Percentiles rank a stretch among this genome's conserved stretches.
phyloP scores from a whole-genome alignment of 2,329 filamentous ascomycete species.

The Ceratocystis lukuohia region DNA sequence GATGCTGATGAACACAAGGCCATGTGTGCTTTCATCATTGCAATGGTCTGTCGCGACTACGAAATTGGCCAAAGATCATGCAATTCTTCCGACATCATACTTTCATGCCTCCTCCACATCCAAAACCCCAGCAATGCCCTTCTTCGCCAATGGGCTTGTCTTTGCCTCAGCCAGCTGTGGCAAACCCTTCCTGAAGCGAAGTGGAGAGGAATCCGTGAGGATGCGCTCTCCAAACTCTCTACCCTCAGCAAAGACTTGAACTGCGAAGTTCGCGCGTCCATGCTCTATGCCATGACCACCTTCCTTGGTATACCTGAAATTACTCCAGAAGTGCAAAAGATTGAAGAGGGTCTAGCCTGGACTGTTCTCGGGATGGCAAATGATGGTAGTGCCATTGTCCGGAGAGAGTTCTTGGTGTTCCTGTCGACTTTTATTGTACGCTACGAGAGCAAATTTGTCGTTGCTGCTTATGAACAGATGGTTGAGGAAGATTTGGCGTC shows the following conservation, averaged over 20 bases:
- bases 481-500: conserved; percentile 66
- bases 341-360: conserved; percentile 82
- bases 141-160: conserved; percentile 84
- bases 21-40: conserved; percentile 96
- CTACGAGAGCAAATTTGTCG: conserved; percentile 84
- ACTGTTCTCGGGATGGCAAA: conserved; percentile 82
- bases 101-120: conserved; percentile 71
- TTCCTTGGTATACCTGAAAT: conserved; percentile 89
- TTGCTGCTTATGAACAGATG: conserved; percentile 83
- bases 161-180: conserved; percentile 94
- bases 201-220: conserved; percentile 84
- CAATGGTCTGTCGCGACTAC: conserved; percentile 93
- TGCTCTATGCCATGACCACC: conserved; percentile 84
- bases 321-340: conserved; percentile 77
- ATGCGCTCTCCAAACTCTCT: conserved; percentile 69
- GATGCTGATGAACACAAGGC: conserved; percentile 91
- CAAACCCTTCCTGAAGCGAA: conserved; percentile 82
- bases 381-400: conserved; percentile 86
- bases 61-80: conserved; percentile 84
- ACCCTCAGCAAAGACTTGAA: conserved; percentile 72
- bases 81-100: conserved; percentile 79
- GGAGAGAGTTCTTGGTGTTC: conserved; percentile 86
- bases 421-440: conserved; percentile 81
- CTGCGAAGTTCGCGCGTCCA: conserved; percentile 83
- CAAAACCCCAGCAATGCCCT: conserved; percentile 77